Conservation (phyloP, 1,284 basidiomycete species). For the Ustilago cynodontis region DNA sequence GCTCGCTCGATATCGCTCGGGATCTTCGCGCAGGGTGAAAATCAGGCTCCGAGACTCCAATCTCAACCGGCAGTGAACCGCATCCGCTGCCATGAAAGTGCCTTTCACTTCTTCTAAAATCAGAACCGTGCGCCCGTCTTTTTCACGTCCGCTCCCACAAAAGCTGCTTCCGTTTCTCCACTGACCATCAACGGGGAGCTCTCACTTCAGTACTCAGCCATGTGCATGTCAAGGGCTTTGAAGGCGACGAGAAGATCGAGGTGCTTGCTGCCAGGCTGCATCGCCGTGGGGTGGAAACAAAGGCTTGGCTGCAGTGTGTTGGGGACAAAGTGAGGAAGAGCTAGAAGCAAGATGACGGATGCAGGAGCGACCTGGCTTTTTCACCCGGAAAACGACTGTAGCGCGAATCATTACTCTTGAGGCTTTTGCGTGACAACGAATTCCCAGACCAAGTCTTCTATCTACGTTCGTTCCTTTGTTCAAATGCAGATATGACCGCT, state of each 20-base stretch:
- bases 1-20: slow-evolving; percentile 1
- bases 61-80: slow-evolving; percentile 3
- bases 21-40: background rate
- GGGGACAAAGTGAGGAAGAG: background rate
- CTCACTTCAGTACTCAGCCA: too few relatives aligned
- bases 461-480: too few relatives aligned
- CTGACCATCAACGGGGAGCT: too few relatives aligned
- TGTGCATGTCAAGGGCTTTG: too few relatives aligned
- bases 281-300: too few relatives aligned
- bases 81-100: background rate
- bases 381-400: slow-evolving; percentile 5
- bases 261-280: too few relatives aligned
- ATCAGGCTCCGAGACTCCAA: background rate
- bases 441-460: too few relatives aligned
- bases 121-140: slow-evolving; percentile 17
- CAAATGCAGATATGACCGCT: too few relatives aligned
- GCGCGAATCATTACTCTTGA: too few relatives aligned
- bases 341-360: slow-evolving; percentile 11
- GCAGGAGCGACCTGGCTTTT: background rate
- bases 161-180: background rate
- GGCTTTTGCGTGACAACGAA: too few relatives aligned
- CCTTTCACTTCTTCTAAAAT: slow-evolving; percentile 18
- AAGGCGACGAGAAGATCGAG: too few relatives aligned
- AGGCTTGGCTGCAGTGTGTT: background rate
- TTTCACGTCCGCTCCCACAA: slow-evolving; percentile 6